Base-by-base conservation (phyloP, 2,329 filamentous ascomycete genomes). In the Colletotrichum navitas region DNA sequence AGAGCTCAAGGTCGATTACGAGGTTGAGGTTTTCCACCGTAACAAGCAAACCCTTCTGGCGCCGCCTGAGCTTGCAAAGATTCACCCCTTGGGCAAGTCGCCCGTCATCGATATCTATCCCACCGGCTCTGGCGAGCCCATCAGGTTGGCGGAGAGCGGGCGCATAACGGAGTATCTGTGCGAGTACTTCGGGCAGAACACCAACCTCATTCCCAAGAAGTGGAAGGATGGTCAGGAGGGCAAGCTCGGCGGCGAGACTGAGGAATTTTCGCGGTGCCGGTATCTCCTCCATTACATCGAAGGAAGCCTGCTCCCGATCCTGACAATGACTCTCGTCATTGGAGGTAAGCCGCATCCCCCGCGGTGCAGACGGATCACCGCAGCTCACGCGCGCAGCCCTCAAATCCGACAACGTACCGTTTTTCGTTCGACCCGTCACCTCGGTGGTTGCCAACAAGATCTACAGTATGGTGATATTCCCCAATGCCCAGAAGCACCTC, bases 1-100 rank as follows among this genome's bases (percentile, higher is more conserved):
- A 79, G 94, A 95, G 81, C 90, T 96, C 73, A 87, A 92, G 54
- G 81, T 97, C 43, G 87, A 91, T 36, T 97, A 97, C 82, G 89
- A 95, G 73, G 83, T 98, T 69, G 90, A 95, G 77, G 87, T 92
- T 65, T 96, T 92, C 86, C 94, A 93, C 80, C 91, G 95, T 64
- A 79, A 85, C 74, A 83, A 81, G 66, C 77, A 84, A 68, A 88
- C 91, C 66, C 87, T 85, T 76, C 85, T 93, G n/a, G 95, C 95
- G 1, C 93, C 94, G 4, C 84, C 89, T 0, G 92, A 93, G 77
- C 87, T 98, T 56, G 91, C 92, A 77, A 86, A 93, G 74, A 83
- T 97, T 47, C 94, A 97, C 78, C 92, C 94, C 0, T 86, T 98
- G 5, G 95, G 95, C 73, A 97, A 97, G 80, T 94, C 94, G 1